Evolutionary conservation across 495 filamentous ascomycete genomes (phyloP), one percentile per base, ranked within the genome.

Genomic region (Gamarada debralockiae): DNA sequence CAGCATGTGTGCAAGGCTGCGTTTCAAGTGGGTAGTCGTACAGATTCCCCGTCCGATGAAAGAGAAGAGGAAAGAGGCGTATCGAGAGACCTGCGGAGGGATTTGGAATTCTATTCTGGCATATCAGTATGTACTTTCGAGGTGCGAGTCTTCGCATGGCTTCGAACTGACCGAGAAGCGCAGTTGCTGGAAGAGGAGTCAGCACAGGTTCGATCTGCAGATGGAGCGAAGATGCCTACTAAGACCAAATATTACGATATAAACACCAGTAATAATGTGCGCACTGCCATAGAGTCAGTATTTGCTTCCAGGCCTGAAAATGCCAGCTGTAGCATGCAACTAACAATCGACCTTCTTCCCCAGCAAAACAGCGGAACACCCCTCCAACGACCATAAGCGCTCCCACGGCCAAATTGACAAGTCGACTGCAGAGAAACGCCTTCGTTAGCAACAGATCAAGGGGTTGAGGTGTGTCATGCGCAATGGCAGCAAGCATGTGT

Each of bases 41-140:
- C 91, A 97, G 67, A 90, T 73, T 67, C 93, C 93, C 61, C 93
- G 91, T 48, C 93, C 93, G 59, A 97, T 67, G 80, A 99, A 97
- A 40, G 85, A 91, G 78, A 97, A 97, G 65, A 97, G 83, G 82
- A 99, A 99, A 21, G 87, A 91, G 15, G 92, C 93, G 78, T 97
- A 97, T 67, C 87, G 83, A 53, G 90, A 85, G 33, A 95, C 77
- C 67, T 96, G 91, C 29, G 91, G 89, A 3, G 95, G 95, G 58
- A 96, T 90, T 70, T 95, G 92, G 72, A 96, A 93, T 71, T 99
- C 93, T 61, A 59, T 50, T 22, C 27, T 13, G 1, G 29, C n/a
- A 25, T 48, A 27, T 48, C 23, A 36, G 15, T 38, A 23, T 33
- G 40, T 21, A 43, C 10, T 20, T 9, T 33, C 13, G 27, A 33